Evolutionary conservation across 192 early-diverging fungal genomes (phyloP), one percentile per base, ranked within the genome.

Genomic region (Mortierella hygrophila): DNA sequence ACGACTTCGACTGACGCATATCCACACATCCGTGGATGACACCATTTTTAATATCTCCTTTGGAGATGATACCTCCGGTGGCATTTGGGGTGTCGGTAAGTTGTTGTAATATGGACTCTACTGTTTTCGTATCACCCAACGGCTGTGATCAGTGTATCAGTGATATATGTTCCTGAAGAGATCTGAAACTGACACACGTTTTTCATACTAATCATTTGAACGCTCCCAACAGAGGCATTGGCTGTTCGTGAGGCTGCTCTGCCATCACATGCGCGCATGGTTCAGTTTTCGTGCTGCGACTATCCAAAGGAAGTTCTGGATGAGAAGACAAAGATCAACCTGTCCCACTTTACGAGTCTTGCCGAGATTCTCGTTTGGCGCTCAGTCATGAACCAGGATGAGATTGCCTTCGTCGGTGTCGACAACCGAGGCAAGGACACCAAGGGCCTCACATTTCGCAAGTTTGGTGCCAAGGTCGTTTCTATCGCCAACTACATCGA

Each of bases 341-440:
- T 97, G 69, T 83, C 88, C 5, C 80, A 91, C 69, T 97, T 97
- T 73, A 73, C 85, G 20, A 94, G 92, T 77, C 90, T 97, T 54
- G 83, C 92, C 18, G 95, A 97, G 74, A 75, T 97, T 0, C 88
- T 97, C 52, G 83, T 90, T n/a, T 97, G 95, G 94, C 91, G 97
- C 21, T 90, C 93, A n/a, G 84, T 88, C 1, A 78, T 91, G 37
- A 77, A 89, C 57, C 94, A 94, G 29, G 93, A 96, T 21, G 94
- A 95, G 54, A 80, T 86, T 0, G 95, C 94, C 0, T 95, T 91
- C 70, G 89, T 89, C 11, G 75, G 85, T 13, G 87, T 95, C 23
- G 94, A 96, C 76, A 80, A 83, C 76, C 84, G 89, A 7, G 92
- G 91, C 37, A 89, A 93, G 26, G 92, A 95, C 49, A 88, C 88